These are phyloP conservation scores for Irpex sp. DNA, from an alignment of 1,284 basidiomycete species.

Conservation along the genomic window DNA sequence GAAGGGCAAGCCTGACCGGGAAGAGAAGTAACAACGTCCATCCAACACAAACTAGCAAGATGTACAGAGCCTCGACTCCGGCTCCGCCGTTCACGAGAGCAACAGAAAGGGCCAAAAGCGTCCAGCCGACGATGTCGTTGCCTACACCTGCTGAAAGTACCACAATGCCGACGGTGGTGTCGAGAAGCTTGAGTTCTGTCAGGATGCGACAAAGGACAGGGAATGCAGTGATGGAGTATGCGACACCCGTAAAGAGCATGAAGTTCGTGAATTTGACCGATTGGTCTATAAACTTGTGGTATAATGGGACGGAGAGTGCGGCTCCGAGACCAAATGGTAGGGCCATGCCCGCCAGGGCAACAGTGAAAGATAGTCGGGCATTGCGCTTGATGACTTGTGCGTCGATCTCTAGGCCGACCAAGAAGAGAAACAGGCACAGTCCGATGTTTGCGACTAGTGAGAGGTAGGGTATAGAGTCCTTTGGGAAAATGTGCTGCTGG, in stretches of 20 bases:
- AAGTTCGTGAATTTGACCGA: slow-evolving; percentile 78
- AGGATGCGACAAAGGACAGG: slow-evolving; percentile 91
- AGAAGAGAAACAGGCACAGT: slow-evolving; percentile 88
- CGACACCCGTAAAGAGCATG: slow-evolving; percentile 91
- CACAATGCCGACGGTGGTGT: slow-evolving; percentile 91
- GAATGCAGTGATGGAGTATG: slow-evolving; percentile 92
- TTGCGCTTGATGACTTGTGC: slow-evolving; percentile 75
- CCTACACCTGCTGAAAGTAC: slow-evolving; percentile 93
- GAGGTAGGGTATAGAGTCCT: slow-evolving; percentile 70
- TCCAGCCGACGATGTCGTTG: slow-evolving; percentile 84
- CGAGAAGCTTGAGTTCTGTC: slow-evolving; percentile 78
- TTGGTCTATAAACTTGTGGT: slow-evolving; percentile 72
- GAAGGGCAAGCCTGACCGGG: slow-evolving; percentile 59
- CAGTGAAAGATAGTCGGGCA: slow-evolving; percentile 55
- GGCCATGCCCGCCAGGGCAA: slow-evolving; percentile 49
- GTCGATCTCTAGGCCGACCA: slow-evolving; percentile 92
- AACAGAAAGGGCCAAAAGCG: slow-evolving; percentile 78
- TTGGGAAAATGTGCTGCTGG: slow-evolving; percentile 79
- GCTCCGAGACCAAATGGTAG: slow-evolving; percentile 63
- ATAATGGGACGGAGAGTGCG: slow-evolving; percentile 78
- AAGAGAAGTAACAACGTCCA: slow-evolving; percentile 82
- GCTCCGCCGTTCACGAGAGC: slow-evolving; percentile 84
- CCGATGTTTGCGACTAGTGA: slow-evolving; percentile 92
- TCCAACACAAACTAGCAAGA: slow-evolving; percentile 77
- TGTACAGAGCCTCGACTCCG: slow-evolving; percentile 76